Evolutionary conservation across 768 basidiomycete species (phyloP).

Genomic region (Agaricus blazei): DNA sequence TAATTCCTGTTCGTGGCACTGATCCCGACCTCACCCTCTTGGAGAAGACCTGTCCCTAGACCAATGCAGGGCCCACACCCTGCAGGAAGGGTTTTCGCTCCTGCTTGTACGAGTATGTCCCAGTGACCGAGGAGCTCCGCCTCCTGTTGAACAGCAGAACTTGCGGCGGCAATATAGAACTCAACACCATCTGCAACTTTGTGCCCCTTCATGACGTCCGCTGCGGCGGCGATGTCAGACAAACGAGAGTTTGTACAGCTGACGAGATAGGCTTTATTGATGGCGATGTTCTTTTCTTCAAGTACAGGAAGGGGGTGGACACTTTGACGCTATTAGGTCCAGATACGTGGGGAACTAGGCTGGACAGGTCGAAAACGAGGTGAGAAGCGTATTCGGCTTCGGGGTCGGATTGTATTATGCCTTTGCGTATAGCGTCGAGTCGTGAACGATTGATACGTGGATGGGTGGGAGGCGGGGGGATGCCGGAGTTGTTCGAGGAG

Average conservation of each 20-base stretch:
- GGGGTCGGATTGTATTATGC: slow-evolving; percentile 61
- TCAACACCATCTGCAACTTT: slow-evolving; percentile 86
- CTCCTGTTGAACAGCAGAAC: slow-evolving; percentile 87
- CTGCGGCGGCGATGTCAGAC: slow-evolving; percentile 91
- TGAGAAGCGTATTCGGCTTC: slow-evolving; percentile 82
- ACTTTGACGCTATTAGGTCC: slow-evolving; percentile 98
- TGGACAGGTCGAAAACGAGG: slow-evolving; percentile 87
- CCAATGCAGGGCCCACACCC: slow-evolving; percentile 99
- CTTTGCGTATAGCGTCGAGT: slow-evolving; percentile 56
- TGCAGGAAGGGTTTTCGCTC: slow-evolving; percentile 89
- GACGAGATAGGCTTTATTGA: slow-evolving; percentile 97
- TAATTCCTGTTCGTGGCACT: slow-evolving; percentile 99
- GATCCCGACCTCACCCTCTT: slow-evolving; percentile 94
- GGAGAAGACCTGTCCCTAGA: slow-evolving; percentile 84
- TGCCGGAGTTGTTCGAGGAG: slow-evolving; percentile 44
- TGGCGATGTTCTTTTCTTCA: slow-evolving; percentile 64
- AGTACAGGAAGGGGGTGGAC: slow-evolving; percentile 86
- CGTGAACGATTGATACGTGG: slow-evolving; percentile 79
- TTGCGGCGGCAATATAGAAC: slow-evolving; percentile 96
- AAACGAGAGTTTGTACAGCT: slow-evolving; percentile 97
- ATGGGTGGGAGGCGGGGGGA: slow-evolving; percentile 73
- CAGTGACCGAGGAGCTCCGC: slow-evolving; percentile 84
- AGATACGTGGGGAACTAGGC: slow-evolving; percentile 92
- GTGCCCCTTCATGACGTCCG: slow-evolving; percentile 78
- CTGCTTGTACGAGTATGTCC: slow-evolving; percentile 79